Percentiles rank a stretch among this genome's conserved stretches.
phyloP scores from a whole-genome alignment of 2,329 filamentous ascomycete species.

The Ilyonectria robusta region DNA sequence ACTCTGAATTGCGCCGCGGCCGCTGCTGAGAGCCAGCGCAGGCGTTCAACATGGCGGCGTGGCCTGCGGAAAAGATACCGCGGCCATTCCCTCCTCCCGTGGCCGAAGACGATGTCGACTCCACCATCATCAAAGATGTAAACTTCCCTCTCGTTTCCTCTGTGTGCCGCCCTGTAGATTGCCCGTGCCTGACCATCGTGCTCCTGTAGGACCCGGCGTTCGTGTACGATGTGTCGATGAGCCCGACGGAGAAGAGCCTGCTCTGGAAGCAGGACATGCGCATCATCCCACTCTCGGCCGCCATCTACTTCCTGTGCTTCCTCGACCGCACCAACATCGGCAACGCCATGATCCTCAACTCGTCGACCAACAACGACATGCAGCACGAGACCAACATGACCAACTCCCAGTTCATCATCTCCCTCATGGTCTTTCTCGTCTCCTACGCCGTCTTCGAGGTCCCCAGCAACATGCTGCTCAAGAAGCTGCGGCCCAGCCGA shows the following conservation, averaged over 20 bases:
- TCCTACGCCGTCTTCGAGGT: slow-evolving; percentile 74
- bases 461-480: slow-evolving; percentile 76
- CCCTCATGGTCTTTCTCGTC: slow-evolving; percentile 73
- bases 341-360: slow-evolving; percentile 77
- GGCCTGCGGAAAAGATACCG: slow-evolving; percentile 36
- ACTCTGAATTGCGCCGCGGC: slow-evolving; percentile 20
- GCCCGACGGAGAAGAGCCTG: slow-evolving; percentile 56
- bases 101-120: slow-evolving; percentile 46
- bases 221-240: slow-evolving; percentile 41
- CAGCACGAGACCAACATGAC: slow-evolving; percentile 74
- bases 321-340: slow-evolving; percentile 79
- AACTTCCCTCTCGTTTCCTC: slow-evolving; percentile 11
- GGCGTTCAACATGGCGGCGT: slow-evolving; percentile 36
- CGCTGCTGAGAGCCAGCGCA: slow-evolving; percentile 29
- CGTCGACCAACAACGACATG: slow-evolving; percentile 72
- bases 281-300: slow-evolving; percentile 74
- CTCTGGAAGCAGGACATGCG: slow-evolving; percentile 73
- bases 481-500: slow-evolving; percentile 72
- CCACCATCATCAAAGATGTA: slow-evolving; percentile 45
- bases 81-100: slow-evolving; percentile 46
- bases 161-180: neutral
- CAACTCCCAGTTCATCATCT: slow-evolving; percentile 70
- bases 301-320: slow-evolving; percentile 77
- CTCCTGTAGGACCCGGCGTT: slow-evolving; percentile 37
- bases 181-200: slow-evolving; percentile 30